Evolutionary conservation across 306 rosid species (phyloP).

Genomic region (Lablab purpureus): DNA sequence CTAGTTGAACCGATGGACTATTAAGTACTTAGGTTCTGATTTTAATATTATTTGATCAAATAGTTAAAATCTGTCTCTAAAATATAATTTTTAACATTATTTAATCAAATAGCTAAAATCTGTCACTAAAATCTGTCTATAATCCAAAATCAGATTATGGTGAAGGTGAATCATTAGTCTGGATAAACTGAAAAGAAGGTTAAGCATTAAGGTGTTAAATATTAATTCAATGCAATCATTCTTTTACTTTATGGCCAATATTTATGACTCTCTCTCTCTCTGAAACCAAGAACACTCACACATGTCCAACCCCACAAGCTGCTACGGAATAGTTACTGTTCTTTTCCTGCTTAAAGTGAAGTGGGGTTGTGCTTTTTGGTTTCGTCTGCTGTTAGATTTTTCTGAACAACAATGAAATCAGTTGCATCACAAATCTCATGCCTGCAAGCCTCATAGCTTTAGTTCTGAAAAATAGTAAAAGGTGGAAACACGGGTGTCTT

Average conservation of each 20-base stretch:
- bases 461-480: slow-evolving; percentile 28
- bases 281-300: slow-evolving; percentile 3
- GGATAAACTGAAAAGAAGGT: slow-evolving; percentile 47
- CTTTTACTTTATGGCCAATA: slow-evolving; percentile 46
- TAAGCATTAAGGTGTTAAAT: slow-evolving; percentile 47
- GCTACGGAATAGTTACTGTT: slow-evolving; percentile 42
- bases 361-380: slow-evolving; percentile 50
- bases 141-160: too few relatives aligned
- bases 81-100: too few relatives aligned
- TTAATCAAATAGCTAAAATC: too few relatives aligned
- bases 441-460: slow-evolving; percentile 51
- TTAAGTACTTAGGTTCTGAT: too few relatives aligned
- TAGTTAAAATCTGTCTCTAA: too few relatives aligned
- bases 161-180: slow-evolving; percentile 38
- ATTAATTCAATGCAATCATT: not conserved
- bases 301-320: slow-evolving; percentile 56
- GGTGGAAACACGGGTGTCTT: slow-evolving; percentile 39
- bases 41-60: not conserved
- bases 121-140: too few relatives aligned
- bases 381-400: slow-evolving; percentile 50
- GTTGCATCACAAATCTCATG: slow-evolving; percentile 48
- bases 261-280: slow-evolving; percentile 13
- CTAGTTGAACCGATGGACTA: not conserved
- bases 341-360: slow-evolving; percentile 46
- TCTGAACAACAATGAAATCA: slow-evolving; percentile 44